Percentiles rank a stretch among this genome's conserved stretches.
Evolutionary conservation across 139 green algal species (phyloP).

Genomic region (Closterium sp.): DNA sequence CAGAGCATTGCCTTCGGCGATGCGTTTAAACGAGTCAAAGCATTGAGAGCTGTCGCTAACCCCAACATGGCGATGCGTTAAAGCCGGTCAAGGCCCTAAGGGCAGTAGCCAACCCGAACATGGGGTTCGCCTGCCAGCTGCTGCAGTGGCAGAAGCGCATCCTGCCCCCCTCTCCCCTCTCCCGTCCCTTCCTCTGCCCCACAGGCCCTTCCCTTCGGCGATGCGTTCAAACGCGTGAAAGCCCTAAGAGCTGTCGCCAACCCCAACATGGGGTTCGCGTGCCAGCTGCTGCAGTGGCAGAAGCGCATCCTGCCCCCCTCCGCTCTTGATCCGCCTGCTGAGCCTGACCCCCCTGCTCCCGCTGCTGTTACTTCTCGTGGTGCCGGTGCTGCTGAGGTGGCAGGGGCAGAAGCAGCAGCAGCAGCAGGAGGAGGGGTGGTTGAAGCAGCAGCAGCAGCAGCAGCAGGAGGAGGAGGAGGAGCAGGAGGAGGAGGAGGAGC

Average conservation of each 20-base stretch:
- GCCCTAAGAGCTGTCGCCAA: slow-evolving; percentile 88
- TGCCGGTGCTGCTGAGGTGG: background rate
- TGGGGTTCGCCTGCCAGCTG: slow-evolving; percentile 86
- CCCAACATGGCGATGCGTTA: slow-evolving; percentile 70
- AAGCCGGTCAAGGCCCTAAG: slow-evolving; percentile 71
- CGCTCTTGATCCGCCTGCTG: slow-evolving; percentile 11
- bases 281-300: slow-evolving; percentile 87
- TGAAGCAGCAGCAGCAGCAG: too few species aligned
- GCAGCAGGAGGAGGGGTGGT: too few species aligned
- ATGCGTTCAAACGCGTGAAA: slow-evolving; percentile 77
- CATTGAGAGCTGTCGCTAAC: too few species aligned
- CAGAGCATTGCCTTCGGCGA: too few species aligned
- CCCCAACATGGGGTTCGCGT: slow-evolving; percentile 92
- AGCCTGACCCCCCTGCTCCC: background rate
- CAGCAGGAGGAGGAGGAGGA: too few species aligned
- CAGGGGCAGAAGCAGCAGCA: too few species aligned
- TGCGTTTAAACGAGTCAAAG: too few species aligned
- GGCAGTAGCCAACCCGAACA: slow-evolving; percentile 90
- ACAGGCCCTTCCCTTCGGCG: slow-evolving; percentile 60
- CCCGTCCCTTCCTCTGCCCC: too few species aligned
- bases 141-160: slow-evolving; percentile 82
- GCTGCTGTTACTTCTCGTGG: background rate
- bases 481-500: slow-evolving; percentile 1
- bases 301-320: slow-evolving; percentile 55
- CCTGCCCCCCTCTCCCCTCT: background rate